Conservation (phyloP, 2,329 filamentous ascomycete species). For the Nemania serpens region DNA sequence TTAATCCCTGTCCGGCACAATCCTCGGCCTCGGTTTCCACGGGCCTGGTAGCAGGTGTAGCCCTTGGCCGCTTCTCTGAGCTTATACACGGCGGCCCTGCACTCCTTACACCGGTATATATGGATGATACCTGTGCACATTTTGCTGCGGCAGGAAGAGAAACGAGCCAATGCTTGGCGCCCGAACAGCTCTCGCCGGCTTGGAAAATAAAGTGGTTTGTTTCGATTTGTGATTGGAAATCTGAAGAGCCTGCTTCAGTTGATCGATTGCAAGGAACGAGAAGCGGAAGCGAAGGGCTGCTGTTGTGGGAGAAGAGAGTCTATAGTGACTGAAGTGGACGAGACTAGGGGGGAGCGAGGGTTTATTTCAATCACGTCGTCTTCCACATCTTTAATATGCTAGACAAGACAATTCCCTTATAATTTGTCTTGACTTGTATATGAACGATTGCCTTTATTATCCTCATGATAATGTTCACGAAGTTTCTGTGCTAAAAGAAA, state of each 20-base stretch:
- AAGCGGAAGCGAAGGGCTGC: neutral
- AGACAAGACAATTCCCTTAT: constrained; percentile 4
- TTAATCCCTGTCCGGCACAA: constrained; percentile 32
- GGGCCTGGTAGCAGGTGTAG: constrained; percentile 30
- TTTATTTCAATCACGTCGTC: no score
- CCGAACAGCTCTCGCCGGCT: no score
- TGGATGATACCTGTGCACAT: constrained; percentile 36
- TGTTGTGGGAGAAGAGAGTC: neutral
- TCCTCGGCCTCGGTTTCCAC: constrained; percentile 14
- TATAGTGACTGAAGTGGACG: constrained; percentile 4
- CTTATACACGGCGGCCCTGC: constrained; percentile 23
- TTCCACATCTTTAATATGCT: neutral
- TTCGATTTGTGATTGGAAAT: neutral
- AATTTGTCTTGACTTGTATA: constrained; percentile 2
- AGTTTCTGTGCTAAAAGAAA: constrained; percentile 1
- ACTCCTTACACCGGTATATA: constrained; percentile 24
- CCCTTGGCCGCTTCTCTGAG: constrained; percentile 20
- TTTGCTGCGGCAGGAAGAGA: neutral
- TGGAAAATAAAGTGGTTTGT: no score
- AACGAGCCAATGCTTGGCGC: neutral
- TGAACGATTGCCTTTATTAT: neutral
- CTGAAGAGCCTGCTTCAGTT: constrained; percentile 17
- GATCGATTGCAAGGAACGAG: neutral
- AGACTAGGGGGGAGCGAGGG: no score
- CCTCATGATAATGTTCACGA: neutral